phyloP scores from a whole-genome alignment of 441 rosid species.

The Metrosideros polymorpha region DNA sequence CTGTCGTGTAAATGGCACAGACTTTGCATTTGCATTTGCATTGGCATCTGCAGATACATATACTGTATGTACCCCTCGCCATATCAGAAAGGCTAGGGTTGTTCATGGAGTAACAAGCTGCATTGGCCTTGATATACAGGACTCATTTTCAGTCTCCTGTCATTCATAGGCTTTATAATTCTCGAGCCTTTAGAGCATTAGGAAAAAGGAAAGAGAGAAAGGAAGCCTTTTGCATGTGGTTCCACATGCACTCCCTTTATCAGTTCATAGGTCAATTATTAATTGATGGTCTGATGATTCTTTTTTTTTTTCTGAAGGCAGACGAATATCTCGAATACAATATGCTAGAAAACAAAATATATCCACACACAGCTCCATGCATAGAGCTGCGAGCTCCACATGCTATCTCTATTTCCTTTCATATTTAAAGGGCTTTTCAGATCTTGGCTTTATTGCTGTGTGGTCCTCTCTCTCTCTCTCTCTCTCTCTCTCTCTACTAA shows the following conservation, averaged over 20 bases:
- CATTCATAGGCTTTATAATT: not conserved
- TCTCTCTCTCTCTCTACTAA: not conserved
- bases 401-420: not conserved
- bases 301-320: not conserved
- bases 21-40: too few species aligned
- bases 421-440: not conserved
- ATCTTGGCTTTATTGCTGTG: not conserved
- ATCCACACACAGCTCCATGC: not conserved
- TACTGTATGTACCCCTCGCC: not conserved
- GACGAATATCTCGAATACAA: not conserved
- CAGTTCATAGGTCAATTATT: not conserved
- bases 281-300: not conserved
- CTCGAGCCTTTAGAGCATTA: not conserved
- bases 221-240: not conserved
- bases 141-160: not conserved
- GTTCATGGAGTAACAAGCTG: not conserved
- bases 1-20: not conserved
- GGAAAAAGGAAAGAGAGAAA: not conserved
- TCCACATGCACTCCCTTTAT: not conserved
- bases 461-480: not conserved
- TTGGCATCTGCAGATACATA: not conserved
- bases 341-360: not conserved
- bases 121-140: not conserved
- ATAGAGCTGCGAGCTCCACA: not conserved
- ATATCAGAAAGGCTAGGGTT: not conserved